Base-by-base conservation (phyloP, 768 basidiomycete species). In the Dendrothele bispora region DNA sequence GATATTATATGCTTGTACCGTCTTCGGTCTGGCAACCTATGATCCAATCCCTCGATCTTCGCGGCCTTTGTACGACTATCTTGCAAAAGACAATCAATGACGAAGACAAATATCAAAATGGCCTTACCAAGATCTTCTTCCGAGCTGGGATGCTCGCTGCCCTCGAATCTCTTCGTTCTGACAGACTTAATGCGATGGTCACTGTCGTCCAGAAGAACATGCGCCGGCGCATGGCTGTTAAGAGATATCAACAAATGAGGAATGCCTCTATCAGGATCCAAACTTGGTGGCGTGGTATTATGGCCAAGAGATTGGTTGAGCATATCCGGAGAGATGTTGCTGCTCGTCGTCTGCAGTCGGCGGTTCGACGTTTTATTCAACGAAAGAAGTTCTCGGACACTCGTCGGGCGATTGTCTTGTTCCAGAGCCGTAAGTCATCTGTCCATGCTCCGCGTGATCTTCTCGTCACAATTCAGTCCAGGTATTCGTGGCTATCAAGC, bases 131-230 rank as follows among this genome's bases (percentile, higher is more conserved):
- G 71, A 98, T 99, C 56, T 99, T 99, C 74, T 98, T 99, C 80
- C 84, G 97, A 51, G 95, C 97, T 11, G 97, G 97, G 54, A 98
- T 98, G 93, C 86, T 99, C 46, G 95, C 97, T 22, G 88, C 89
- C 5, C 77, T 99, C 37, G 97, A 99, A 69, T 83, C 91, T 14
- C 76, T 95, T 46, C 89, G 97, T 32, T 85, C 93, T 6, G 84
- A 89, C 51, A 78, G 90, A 50, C 79, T 98, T 44, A 95, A 95
- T 61, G 74, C 84, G 18, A 82, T 99, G 70, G 92, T 95, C 51
- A 97, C 94, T 11, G 81, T 97, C 43, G 88, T 99, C 3, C 97
- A 98, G 73, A 98, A 98, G 82, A 98, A 98, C 67, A 87, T 98
- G 75, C 82, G 89, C 40, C 77, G 95, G 43, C 78, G 82, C 38